These are phyloP conservation scores for Telfairia occidentalis DNA, from an alignment of 331 rosid species.

Conservation along the genomic window DNA sequence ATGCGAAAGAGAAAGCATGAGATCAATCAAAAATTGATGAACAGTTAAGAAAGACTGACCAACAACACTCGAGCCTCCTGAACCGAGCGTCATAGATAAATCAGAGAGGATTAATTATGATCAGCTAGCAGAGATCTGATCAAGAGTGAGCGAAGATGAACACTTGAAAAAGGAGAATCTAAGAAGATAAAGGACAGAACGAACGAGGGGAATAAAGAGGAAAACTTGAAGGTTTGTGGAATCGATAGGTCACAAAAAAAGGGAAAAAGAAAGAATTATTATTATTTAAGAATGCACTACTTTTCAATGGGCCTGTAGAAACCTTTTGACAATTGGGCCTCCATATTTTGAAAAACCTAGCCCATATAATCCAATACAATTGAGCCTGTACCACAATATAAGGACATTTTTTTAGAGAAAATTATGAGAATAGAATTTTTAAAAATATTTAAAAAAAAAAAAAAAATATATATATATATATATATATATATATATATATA, in stretches of 20 bases:
- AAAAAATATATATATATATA: no score
- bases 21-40: constrained; percentile 2
- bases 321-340: background rate
- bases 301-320: background rate
- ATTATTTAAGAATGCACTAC: background rate
- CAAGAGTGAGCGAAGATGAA: constrained; percentile 20
- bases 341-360: background rate
- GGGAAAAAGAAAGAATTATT: background rate
- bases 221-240: constrained; percentile 13
- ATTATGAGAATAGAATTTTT: no score
- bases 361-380: background rate
- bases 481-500: no score
- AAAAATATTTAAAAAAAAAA: no score
- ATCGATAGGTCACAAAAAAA: constrained; percentile 10
- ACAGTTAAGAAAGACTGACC: constrained; percentile 39
- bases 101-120: constrained; percentile 1
- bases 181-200: constrained; percentile 23
- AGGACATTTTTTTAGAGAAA: background rate
- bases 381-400: background rate
- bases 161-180: constrained; percentile 46
- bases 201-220: constrained; percentile 31
- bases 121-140: constrained; percentile 49
- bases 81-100: constrained; percentile 95
- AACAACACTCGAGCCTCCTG: constrained; percentile 96
- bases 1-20: background rate